Percentiles rank a stretch among this genome's conserved stretches.
phyloP scores from a whole-genome alignment of 2,329 filamentous ascomycete genomes.

The Neonectria hederae region DNA sequence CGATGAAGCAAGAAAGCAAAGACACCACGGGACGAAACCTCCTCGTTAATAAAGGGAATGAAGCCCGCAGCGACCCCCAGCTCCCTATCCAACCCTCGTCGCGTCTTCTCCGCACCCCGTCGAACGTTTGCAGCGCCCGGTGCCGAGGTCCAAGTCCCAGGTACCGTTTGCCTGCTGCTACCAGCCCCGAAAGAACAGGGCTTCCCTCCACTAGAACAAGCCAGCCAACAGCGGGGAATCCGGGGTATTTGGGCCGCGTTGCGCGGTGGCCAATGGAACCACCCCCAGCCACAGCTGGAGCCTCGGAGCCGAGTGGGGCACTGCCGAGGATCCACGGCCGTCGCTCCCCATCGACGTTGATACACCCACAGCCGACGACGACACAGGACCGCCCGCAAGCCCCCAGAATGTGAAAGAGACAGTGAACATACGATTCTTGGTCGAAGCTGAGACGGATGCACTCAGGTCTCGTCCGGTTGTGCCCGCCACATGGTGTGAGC shows the following conservation, averaged over 20 bases:
- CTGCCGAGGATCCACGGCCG: conserved; percentile 16
- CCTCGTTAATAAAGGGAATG: background rate
- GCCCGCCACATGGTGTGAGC: background rate
- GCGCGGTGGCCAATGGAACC: background rate
- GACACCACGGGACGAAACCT: background rate
- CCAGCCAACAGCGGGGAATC: conserved; percentile 27
- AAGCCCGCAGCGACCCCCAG: background rate
- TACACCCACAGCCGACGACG: background rate
- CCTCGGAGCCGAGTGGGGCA: conserved; percentile 22
- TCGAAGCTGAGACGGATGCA: background rate
- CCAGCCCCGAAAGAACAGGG: no score
- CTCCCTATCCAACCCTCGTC: background rate
- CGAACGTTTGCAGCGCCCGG: conserved; percentile 30
- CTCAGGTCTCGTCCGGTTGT: background rate
- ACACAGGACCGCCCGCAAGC: background rate
- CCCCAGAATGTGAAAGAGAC: background rate
- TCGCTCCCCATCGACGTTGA: background rate
- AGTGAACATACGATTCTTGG: background rate
- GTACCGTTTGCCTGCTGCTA: background rate
- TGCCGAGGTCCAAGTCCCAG: conserved; percentile 37
- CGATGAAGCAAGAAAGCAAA: background rate
- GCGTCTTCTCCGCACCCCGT: conserved; percentile 41
- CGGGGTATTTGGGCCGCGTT: conserved; percentile 31
- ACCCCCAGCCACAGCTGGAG: background rate
- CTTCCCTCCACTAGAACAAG: background rate